Conservation (phyloP, 331 rosid genomes). For the Quercus lobata region DNA sequence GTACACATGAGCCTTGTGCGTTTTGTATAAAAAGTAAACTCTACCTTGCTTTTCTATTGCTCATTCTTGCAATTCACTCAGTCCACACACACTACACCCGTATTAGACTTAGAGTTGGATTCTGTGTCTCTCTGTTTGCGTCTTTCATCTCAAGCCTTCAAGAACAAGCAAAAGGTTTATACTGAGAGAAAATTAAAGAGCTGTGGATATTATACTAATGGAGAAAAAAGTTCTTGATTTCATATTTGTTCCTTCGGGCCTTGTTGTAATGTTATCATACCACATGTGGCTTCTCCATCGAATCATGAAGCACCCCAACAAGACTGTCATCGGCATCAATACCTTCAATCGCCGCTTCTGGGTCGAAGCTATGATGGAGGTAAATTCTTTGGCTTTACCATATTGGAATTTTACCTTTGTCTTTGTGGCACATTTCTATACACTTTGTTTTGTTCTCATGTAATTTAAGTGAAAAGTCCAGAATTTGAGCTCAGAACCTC, state of each 20-base stretch:
- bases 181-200: not conserved
- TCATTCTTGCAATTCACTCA: not conserved
- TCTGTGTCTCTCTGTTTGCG: conserved; percentile 11
- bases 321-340: conserved; percentile 74
- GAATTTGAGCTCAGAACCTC: too few species aligned
- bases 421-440: not conserved
- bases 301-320: conserved; percentile 53
- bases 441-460: too few species aligned
- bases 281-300: conserved; percentile 71
- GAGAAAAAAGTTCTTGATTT: conserved; percentile 50
- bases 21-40: not conserved
- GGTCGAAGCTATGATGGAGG: conserved; percentile 97
- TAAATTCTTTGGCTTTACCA: conserved; percentile 8
- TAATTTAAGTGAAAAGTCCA: too few species aligned
- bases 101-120: conserved; percentile 24
- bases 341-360: conserved; percentile 81
- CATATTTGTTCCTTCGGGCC: conserved; percentile 59
- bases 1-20: not conserved
- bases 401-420: not conserved
- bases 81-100: conserved; percentile 30
- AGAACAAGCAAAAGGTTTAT: not conserved
- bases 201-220: conserved; percentile 29
- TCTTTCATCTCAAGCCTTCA: not conserved
- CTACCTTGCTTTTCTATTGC: not conserved
- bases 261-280: conserved; percentile 51